Conservation (phyloP, 1,139 yeast species). For the Scheffersomyces insectosa region DNA sequence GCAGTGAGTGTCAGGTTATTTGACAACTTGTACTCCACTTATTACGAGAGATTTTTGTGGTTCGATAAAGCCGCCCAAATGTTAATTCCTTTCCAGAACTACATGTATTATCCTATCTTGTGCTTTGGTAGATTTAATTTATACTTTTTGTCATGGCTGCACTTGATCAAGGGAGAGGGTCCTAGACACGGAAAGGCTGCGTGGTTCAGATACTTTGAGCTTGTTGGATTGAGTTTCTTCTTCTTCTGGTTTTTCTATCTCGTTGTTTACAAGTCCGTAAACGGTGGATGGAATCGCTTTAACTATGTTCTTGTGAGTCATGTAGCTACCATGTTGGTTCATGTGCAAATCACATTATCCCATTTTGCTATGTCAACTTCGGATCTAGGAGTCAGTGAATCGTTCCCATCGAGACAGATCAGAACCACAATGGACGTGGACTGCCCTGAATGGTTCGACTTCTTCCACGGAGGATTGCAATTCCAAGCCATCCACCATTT, state of each 20-base stretch:
- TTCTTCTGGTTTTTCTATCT: slow-evolving; percentile 79
- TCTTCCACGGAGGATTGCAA: slow-evolving; percentile 88
- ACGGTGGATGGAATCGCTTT: slow-evolving; percentile 52
- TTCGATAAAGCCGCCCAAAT: slow-evolving; percentile 66
- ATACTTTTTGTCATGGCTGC: slow-evolving; percentile 79
- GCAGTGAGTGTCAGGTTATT: slow-evolving; percentile 78
- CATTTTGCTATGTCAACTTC: slow-evolving; percentile 95
- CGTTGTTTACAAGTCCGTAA: slow-evolving; percentile 52
- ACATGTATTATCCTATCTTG: slow-evolving; percentile 74
- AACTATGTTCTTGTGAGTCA: slow-evolving; percentile 72
- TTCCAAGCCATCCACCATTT: slow-evolving; percentile 90
- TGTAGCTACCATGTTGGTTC: slow-evolving; percentile 82
- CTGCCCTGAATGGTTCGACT: slow-evolving; percentile 91
- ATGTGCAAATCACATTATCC: slow-evolving; percentile 85
- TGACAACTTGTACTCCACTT: slow-evolving; percentile 72
- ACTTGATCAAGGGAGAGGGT: slow-evolving; percentile 65
- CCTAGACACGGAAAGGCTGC: slow-evolving; percentile 83
- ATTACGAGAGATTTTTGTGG: slow-evolving; percentile 64
- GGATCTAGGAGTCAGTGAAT: slow-evolving; percentile 77
- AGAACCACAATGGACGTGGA: slow-evolving; percentile 95
- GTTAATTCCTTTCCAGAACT: slow-evolving; percentile 65
- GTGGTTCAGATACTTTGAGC: slow-evolving; percentile 79
- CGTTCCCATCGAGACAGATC: slow-evolving; percentile 79
- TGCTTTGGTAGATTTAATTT: slow-evolving; percentile 85
- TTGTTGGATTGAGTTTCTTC: slow-evolving; percentile 67